Evolutionary conservation across 192 early-diverging fungal genomes (phyloP).

Genomic region (Podila epicladia): DNA sequence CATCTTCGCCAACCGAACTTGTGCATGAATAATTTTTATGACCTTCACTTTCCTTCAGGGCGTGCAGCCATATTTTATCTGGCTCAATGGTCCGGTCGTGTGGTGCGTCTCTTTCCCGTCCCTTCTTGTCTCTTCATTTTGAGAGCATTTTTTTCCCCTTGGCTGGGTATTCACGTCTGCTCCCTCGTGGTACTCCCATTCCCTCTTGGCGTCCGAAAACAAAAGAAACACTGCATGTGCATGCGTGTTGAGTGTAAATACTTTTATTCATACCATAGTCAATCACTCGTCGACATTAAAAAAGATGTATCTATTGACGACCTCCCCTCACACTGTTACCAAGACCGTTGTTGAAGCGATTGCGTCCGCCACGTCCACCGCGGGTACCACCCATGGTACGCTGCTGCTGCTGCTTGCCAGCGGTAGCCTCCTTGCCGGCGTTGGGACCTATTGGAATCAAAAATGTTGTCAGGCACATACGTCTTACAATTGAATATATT

Average conservation of each 20-base stretch:
- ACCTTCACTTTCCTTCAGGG: too few species aligned
- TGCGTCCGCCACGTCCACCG: slow-evolving; percentile 40
- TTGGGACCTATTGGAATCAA: slow-evolving; percentile 8
- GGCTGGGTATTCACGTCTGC: too few species aligned
- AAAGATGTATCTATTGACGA: slow-evolving; percentile 18
- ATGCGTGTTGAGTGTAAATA: too few species aligned
- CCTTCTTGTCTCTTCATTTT: too few species aligned
- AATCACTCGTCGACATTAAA: neutral
- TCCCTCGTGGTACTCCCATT: too few species aligned
- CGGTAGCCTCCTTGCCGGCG: slow-evolving; percentile 28
- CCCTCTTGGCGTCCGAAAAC: neutral
- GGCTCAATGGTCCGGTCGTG: too few species aligned
- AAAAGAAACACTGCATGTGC: too few species aligned
- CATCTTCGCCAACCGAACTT: neutral
- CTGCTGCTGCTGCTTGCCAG: slow-evolving; percentile 46
- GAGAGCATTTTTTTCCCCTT: too few species aligned
- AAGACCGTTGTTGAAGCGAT: slow-evolving; percentile 48
- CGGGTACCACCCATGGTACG: slow-evolving; percentile 41
- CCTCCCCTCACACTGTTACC: slow-evolving; percentile 51
- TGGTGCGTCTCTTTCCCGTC: too few species aligned
- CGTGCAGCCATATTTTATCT: too few species aligned
- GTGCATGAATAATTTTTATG: neutral
- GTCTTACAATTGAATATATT: too few species aligned
- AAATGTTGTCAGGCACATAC: neutral
- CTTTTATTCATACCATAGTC: too few species aligned